A percentile compares a stretch with the other conserved stretches of the same genome.
These are phyloP conservation scores for Podospora fimiseda DNA, from an alignment of 495 filamentous ascomycete genomes.

Conservation along the genomic window DNA sequence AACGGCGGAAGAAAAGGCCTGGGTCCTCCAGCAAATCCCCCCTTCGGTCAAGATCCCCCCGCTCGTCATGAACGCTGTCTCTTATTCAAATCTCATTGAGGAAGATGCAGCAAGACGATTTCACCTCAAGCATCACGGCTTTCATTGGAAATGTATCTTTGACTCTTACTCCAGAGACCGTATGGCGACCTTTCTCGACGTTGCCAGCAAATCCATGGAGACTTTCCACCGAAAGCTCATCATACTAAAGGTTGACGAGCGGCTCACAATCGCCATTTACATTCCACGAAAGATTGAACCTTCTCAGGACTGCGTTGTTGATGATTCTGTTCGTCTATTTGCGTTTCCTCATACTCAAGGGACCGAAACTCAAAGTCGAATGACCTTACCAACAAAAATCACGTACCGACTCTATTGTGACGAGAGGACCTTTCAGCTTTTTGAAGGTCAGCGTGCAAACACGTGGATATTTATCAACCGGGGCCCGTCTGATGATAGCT, in stretches of 20 bases:
- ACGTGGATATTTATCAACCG: conserved; percentile 40
- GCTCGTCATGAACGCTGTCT: conserved; percentile 37
- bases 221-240: conserved; percentile 45
- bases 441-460: conserved; percentile 33
- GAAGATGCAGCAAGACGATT: conserved; percentile 29
- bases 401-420: conserved; percentile 44
- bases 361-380: conserved; percentile 26
- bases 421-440: conserved; percentile 20
- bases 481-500: conserved; percentile 31
- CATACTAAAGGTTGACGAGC: conserved; percentile 37
- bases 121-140: conserved; percentile 30
- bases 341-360: conserved; percentile 44
- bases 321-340: conserved; percentile 39
- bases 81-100: conserved; percentile 33
- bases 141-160: conserved; percentile 43
- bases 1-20: conserved; percentile 35
- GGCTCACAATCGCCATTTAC: conserved; percentile 46
- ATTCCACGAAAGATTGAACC: conserved; percentile 37
- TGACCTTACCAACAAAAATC: conserved; percentile 36
- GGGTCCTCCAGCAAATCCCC: conserved; percentile 36
- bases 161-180: conserved; percentile 29
- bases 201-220: conserved; percentile 26
- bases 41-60: conserved; percentile 17
- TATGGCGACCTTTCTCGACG: conserved; percentile 35
- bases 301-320: conserved; percentile 33